Conservation (phyloP, 352 stramenopile species). For the Nothophytophthora sp. region DNA sequence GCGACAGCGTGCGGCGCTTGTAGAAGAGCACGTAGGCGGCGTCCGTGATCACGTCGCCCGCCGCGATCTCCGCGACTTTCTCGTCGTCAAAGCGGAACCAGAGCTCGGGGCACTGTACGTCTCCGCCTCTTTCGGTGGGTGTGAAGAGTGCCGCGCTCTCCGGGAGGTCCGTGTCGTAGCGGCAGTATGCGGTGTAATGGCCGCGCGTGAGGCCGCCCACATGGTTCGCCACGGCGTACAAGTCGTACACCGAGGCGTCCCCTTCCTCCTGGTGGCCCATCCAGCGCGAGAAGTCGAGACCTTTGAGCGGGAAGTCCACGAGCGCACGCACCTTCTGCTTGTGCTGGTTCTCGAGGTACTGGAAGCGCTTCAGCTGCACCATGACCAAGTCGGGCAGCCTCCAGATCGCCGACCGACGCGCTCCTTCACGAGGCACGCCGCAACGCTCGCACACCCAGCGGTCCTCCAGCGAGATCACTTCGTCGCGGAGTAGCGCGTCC, state of each 20-base stretch:
- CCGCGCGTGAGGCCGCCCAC: constrained; percentile 94
- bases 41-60: constrained; percentile 74
- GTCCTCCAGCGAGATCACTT: constrained; percentile 73
- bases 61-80: constrained; percentile 73
- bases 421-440: constrained; percentile 56
- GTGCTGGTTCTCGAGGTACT: constrained; percentile 86
- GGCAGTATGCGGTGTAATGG: constrained; percentile 93
- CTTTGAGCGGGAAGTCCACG: constrained; percentile 81
- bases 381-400: constrained; percentile 82
- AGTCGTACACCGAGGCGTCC: constrained; percentile 82
- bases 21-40: constrained; percentile 93
- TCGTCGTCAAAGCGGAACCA: constrained; percentile 89
- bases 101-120: constrained; percentile 56
- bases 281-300: constrained; percentile 79
- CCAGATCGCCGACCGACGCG: constrained; percentile 68
- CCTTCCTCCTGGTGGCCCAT: constrained; percentile 39
- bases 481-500: constrained; percentile 67
- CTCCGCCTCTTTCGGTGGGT: constrained; percentile 17
- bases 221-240: constrained; percentile 98
- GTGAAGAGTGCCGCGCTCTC: constrained; percentile 61
- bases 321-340: constrained; percentile 81
- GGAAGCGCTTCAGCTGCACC: constrained; percentile 90
- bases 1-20: constrained; percentile 75
- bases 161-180: constrained; percentile 70
- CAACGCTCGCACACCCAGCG: constrained; percentile 78